phyloP scores from a whole-genome alignment of 2,329 filamentous ascomycete genomes.

The Rhexocercosporidium sp. region DNA sequence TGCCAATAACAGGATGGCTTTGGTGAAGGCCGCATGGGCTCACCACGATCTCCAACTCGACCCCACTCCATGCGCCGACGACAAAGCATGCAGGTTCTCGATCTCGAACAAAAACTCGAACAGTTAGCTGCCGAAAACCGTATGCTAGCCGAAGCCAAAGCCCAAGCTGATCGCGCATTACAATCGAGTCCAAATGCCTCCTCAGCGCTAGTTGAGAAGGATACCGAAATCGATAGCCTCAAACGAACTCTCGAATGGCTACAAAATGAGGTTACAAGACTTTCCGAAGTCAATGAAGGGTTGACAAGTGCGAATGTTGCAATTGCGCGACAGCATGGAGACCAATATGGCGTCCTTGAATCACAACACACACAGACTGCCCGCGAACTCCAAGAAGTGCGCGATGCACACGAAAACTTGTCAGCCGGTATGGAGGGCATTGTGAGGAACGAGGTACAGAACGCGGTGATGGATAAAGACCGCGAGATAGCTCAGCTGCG shows the following conservation, averaged over 20 bases:
- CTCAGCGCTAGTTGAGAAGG: constrained; percentile 76
- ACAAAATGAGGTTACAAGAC: constrained; percentile 78
- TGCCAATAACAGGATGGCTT: constrained; percentile 74
- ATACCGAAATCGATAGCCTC: constrained; percentile 84
- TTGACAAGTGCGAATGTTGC: constrained; percentile 79
- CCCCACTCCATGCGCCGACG: constrained; percentile 95
- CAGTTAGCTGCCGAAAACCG: constrained; percentile 86
- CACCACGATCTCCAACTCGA: constrained; percentile 89
- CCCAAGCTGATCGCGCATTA: constrained; percentile 69
- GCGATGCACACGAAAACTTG: constrained; percentile 65
- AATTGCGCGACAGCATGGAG: constrained; percentile 76
- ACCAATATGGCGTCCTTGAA: constrained; percentile 71
- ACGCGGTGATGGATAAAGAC: constrained; percentile 79
- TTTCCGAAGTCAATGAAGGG: constrained; percentile 83
- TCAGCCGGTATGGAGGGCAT: constrained; percentile 67
- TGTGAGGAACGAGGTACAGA: constrained; percentile 64
- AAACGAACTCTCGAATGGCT: constrained; percentile 79
- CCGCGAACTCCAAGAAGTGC: constrained; percentile 72
- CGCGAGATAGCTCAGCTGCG: constrained; percentile 80
- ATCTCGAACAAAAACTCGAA: constrained; percentile 85
- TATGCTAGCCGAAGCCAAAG: constrained; percentile 73
- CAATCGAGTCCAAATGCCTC: constrained; percentile 67
- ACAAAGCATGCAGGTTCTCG: constrained; percentile 96
- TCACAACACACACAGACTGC: constrained; percentile 68
- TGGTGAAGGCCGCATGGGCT: constrained; percentile 85